Percentiles rank a stretch among this genome's conserved stretches.
These are phyloP conservation scores for Peniophora sp. DNA, from an alignment of 1,284 basidiomycete genomes.

Conservation along the genomic window DNA sequence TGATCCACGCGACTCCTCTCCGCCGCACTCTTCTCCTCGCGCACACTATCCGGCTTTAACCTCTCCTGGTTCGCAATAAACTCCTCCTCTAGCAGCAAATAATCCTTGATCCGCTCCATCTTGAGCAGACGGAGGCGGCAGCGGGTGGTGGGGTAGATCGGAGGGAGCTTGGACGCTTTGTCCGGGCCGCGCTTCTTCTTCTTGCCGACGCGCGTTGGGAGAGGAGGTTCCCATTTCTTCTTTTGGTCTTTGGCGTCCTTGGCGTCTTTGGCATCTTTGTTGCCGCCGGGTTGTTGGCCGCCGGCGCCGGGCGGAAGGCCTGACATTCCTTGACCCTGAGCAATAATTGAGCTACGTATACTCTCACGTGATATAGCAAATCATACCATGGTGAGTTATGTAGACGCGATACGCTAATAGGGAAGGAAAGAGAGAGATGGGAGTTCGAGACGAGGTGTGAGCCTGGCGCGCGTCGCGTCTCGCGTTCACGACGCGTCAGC, in stretches of 20 bases:
- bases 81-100: constrained; percentile 94
- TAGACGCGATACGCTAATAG: too few species aligned
- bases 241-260: constrained; percentile 61
- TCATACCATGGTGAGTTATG: too few species aligned
- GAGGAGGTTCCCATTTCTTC: constrained; percentile 99
- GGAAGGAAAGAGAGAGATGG: constrained; percentile 5
- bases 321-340: constrained; percentile 76
- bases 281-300: constrained; percentile 30
- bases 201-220: constrained; percentile 96
- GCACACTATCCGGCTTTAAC: constrained; percentile 71
- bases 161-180: constrained; percentile 85
- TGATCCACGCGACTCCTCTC: constrained; percentile 94
- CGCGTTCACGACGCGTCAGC: constrained; percentile 56
- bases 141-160: constrained; percentile 91
- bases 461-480: constrained; percentile 20
- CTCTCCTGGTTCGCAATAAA: constrained; percentile 95
- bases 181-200: constrained; percentile 90
- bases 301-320: constrained; percentile 41
- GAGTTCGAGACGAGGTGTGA: constrained; percentile 16
- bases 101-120: constrained; percentile 97
- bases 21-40: constrained; percentile 94
- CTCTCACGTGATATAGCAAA: constrained; percentile 4
- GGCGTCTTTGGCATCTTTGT: constrained; percentile 59
- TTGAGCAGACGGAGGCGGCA: constrained; percentile 96
- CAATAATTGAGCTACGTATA: neutral